Conservation (phyloP, 805 yeast species). For the Dipodascus albidus region DNA sequence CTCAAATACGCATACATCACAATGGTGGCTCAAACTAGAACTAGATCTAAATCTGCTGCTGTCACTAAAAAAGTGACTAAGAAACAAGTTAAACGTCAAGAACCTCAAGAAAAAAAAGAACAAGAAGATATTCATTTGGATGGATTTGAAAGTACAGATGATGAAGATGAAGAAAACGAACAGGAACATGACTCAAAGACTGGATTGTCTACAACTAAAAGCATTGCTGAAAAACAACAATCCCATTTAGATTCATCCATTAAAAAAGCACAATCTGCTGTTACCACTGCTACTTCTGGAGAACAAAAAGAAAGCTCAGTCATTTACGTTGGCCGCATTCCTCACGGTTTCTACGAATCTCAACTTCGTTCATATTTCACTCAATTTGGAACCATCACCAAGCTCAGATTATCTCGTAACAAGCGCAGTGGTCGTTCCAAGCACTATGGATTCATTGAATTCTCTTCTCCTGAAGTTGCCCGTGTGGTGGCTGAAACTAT, state of each 20-base stretch:
- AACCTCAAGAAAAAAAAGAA: neutral
- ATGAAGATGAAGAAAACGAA: conserved; percentile 17
- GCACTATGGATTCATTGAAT: conserved; percentile 87
- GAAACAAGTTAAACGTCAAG: neutral
- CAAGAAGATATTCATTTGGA: conserved; percentile 2
- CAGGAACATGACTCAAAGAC: conserved; percentile 11
- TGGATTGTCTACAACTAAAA: conserved; percentile 4
- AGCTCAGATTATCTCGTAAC: conserved; percentile 75
- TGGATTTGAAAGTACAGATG: conserved; percentile 18
- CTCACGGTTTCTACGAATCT: conserved; percentile 81
- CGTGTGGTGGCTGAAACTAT: conserved; percentile 85
- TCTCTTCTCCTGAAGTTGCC: conserved; percentile 63
- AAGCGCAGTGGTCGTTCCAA: conserved; percentile 83
- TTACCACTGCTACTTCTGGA: conserved; percentile 7
- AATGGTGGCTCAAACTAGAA: conserved; percentile 1
- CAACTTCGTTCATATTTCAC: conserved; percentile 62
- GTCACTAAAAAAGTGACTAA: no score
- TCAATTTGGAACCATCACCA: conserved; percentile 80
- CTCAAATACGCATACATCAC: no score
- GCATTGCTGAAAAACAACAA: conserved; percentile 6
- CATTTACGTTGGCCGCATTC: conserved; percentile 83
- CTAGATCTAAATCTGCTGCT: neutral
- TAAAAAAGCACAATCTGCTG: conserved; percentile 14
- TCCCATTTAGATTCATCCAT: conserved; percentile 12
- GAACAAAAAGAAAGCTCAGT: conserved; percentile 28